These are phyloP conservation scores for Nectriaceae sp. DNA, from an alignment of 2,329 filamentous ascomycete genomes.

Conservation along the genomic window DNA sequence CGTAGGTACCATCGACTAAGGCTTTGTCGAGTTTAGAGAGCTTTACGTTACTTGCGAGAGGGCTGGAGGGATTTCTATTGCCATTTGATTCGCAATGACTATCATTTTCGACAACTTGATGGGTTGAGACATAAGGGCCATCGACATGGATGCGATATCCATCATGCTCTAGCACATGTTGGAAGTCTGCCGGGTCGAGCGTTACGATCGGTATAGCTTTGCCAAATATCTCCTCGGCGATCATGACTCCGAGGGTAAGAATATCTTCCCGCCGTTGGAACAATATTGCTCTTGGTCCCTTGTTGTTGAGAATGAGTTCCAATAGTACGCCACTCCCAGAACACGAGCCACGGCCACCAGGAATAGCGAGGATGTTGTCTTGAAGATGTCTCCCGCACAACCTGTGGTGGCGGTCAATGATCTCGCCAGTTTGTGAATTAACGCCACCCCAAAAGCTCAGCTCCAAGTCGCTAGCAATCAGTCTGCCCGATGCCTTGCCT, in stretches of 20 bases:
- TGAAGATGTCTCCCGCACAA: conserved; percentile 35
- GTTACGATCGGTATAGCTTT: conserved; percentile 42
- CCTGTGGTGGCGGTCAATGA: conserved; percentile 47
- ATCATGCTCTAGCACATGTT: conserved; percentile 4
- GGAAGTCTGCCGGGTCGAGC: conserved; percentile 20
- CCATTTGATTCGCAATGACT: too few relatives aligned
- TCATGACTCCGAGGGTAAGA: conserved; percentile 45
- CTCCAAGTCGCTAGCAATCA: conserved; percentile 29
- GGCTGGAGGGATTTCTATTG: not conserved
- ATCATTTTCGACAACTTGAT: not conserved
- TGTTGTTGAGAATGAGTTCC: conserved; percentile 43
- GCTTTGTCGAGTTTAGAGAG: conserved; percentile 3
- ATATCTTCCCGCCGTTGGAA: conserved; percentile 46
- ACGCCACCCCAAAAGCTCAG: conserved; percentile 52
- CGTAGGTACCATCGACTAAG: conserved; percentile 32
- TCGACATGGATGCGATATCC: conserved; percentile 12
- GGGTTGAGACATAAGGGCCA: conserved; percentile 8
- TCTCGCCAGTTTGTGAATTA: conserved; percentile 38
- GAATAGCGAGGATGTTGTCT: conserved; percentile 42
- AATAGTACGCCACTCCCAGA: conserved; percentile 47
- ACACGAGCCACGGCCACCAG: conserved; percentile 48
- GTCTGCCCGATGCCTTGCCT: conserved; percentile 27
- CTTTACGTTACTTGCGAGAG: not conserved
- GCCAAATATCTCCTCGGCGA: conserved; percentile 42
- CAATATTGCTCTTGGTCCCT: conserved; percentile 40